A percentile compares a stretch with the other conserved stretches of the same genome.
Conservation (phyloP, 2,329 filamentous ascomycete genomes). For the Fusarium keratoplasticum region DNA sequence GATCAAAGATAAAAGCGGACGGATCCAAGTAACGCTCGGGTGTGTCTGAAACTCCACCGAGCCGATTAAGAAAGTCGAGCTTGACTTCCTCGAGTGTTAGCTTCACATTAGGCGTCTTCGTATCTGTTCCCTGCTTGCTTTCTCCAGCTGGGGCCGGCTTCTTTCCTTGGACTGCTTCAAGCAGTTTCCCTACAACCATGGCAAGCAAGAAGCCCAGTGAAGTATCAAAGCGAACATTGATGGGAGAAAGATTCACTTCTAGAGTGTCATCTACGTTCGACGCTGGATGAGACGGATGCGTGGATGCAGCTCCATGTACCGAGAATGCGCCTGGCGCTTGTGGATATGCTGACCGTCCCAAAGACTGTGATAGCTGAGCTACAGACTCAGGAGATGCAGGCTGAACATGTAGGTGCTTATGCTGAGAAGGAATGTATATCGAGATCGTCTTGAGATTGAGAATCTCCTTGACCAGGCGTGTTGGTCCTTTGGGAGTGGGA, state of each 20-base stretch:
- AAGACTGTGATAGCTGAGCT: constrained; percentile 45
- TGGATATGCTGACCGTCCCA: constrained; percentile 57
- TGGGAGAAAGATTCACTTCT: constrained; percentile 64
- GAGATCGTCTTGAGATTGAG: constrained; percentile 63
- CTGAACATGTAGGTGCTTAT: constrained; percentile 57
- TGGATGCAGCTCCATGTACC: constrained; percentile 48
- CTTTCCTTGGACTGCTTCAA: constrained; percentile 56
- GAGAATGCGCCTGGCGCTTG: constrained; percentile 74
- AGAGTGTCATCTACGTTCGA: constrained; percentile 46
- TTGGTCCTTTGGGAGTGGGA: constrained; percentile 64
- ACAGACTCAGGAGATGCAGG: constrained; percentile 44
- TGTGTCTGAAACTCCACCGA: constrained; percentile 64
- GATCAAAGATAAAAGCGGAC: constrained; percentile 53
- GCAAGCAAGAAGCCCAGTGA: constrained; percentile 67
- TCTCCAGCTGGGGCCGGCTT: constrained; percentile 9
- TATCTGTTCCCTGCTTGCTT: constrained; percentile 19
- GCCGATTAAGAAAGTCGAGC: constrained; percentile 66
- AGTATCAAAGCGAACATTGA: constrained; percentile 66
- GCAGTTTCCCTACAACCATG: constrained; percentile 62
- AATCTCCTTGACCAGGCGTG: constrained; percentile 67
- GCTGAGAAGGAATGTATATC: constrained; percentile 64
- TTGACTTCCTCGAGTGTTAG: constrained; percentile 62
- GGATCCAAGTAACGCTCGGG: constrained; percentile 59
- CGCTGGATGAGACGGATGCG: constrained; percentile 5
- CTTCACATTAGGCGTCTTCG: constrained; percentile 53